A percentile compares a stretch with the other conserved stretches of the same genome.
Evolutionary conservation across 148 eudicot species (phyloP).

Genomic region (Amaranthus cruentus): DNA sequence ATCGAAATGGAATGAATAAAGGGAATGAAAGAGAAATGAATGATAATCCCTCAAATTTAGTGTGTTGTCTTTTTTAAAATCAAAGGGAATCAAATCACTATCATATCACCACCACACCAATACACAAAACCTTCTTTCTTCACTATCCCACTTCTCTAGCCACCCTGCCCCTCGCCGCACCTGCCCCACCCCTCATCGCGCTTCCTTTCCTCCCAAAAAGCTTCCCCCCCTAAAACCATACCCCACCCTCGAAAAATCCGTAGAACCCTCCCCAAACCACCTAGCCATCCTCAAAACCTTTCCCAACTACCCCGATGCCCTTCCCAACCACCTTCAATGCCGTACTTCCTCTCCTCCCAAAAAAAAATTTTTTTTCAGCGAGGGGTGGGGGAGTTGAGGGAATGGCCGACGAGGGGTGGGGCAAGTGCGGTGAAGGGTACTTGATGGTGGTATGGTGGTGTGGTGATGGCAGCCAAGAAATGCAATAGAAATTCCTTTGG

Average conservation of each 20-base stretch:
- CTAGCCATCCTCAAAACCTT: too few relatives aligned
- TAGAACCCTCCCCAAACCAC: too few relatives aligned
- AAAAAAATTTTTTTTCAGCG: neutral
- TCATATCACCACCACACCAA: neutral
- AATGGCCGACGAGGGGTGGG: too few relatives aligned
- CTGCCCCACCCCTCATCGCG: neutral
- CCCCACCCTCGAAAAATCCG: neutral
- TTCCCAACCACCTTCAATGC: too few relatives aligned
- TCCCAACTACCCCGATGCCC: too few relatives aligned
- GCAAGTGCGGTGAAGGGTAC: too few relatives aligned
- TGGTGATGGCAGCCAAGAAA: too few relatives aligned
- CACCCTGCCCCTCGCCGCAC: neutral
- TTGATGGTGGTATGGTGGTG: neutral
- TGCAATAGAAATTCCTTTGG: neutral
- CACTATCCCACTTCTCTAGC: neutral
- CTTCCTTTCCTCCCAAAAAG: neutral
- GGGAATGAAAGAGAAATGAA: neutral
- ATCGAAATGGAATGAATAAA: neutral
- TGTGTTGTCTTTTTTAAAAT: too few relatives aligned
- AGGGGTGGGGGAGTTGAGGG: neutral
- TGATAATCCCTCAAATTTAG: neutral
- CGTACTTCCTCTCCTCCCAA: neutral
- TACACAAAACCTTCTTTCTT: neutral
- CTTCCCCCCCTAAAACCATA: neutral
- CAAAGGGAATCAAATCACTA: neutral